Conservation (phyloP, 352 stramenopile genomes). For the Pythium vanterpoolii region DNA sequence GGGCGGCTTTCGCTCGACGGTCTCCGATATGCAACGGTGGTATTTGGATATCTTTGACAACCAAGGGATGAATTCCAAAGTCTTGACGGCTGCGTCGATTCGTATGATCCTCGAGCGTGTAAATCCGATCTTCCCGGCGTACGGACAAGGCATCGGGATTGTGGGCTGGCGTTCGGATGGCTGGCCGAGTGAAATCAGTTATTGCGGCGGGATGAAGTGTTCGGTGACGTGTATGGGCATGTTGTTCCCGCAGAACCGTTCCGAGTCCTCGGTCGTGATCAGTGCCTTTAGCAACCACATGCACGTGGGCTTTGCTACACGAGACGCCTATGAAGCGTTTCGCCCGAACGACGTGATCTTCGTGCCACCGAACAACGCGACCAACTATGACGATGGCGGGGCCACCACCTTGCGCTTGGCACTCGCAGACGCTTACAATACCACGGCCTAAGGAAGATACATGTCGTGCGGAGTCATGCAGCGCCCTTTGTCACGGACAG, state of each 20-base stretch:
- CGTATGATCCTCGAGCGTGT: slow-evolving; percentile 37
- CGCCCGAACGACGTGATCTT: neutral
- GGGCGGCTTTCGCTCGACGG: slow-evolving; percentile 41
- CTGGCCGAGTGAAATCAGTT: slow-evolving; percentile 42
- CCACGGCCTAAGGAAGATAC: neutral
- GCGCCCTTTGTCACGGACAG: too few relatives aligned
- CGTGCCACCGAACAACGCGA: neutral
- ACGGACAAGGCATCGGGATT: slow-evolving; percentile 45
- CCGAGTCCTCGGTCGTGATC: slow-evolving; percentile 3
- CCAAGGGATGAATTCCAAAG: slow-evolving; percentile 35
- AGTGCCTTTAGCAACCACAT: slow-evolving; percentile 14
- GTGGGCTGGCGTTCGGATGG: slow-evolving; percentile 17
- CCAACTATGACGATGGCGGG: neutral
- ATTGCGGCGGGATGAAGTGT: slow-evolving; percentile 51
- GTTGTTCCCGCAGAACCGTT: neutral
- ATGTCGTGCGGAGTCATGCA: too few relatives aligned
- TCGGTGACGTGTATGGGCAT: slow-evolving; percentile 43
- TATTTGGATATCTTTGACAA: slow-evolving; percentile 60
- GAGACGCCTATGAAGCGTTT: neutral
- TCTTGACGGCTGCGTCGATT: slow-evolving; percentile 42
- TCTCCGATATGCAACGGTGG: slow-evolving; percentile 56
- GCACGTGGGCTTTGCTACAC: slow-evolving; percentile 1
- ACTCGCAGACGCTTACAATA: neutral
- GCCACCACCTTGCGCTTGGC: neutral
- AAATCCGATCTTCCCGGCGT: slow-evolving; percentile 33